Percentiles rank a stretch among this genome's conserved stretches.
Conservation (phyloP, 2,329 filamentous ascomycete genomes). For the Mariannaea sp. region DNA sequence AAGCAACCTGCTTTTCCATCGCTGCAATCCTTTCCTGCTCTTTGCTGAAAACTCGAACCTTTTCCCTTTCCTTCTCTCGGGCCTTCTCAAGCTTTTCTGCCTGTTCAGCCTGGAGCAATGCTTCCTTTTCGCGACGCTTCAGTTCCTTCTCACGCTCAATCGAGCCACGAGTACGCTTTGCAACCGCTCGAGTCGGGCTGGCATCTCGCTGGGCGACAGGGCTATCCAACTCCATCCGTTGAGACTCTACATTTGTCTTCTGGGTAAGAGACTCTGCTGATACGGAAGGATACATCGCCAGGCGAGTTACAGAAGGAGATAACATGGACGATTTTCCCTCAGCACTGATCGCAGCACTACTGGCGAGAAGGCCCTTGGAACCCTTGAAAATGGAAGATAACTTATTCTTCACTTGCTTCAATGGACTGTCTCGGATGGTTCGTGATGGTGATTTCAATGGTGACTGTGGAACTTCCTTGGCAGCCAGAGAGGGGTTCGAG, state of each 20-base stretch:
- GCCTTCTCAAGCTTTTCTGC: conserved; percentile 68
- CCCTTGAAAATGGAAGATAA: conserved; percentile 89
- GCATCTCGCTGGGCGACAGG: conserved; percentile 25
- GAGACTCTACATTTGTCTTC: conserved; percentile 32
- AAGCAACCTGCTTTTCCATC: conserved; percentile 58
- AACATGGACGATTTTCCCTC: conserved; percentile 64
- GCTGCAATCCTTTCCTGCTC: conserved; percentile 60
- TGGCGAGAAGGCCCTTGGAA: conserved; percentile 84
- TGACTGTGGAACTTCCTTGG: conserved; percentile 52
- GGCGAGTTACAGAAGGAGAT: conserved; percentile 56
- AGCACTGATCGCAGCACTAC: conserved; percentile 68
- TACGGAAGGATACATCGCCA: conserved; percentile 49
- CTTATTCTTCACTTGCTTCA: conserved; percentile 92
- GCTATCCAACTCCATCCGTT: conserved; percentile 21
- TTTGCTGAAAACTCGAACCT: conserved; percentile 63
- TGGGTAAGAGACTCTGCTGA: conserved; percentile 56
- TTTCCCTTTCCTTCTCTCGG: conserved; percentile 72
- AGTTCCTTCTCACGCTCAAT: conserved; percentile 66
- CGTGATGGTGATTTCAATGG: conserved; percentile 62
- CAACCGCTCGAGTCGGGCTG: conserved; percentile 51
- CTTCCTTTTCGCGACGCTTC: conserved; percentile 69
- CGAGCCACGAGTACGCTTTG: conserved; percentile 61
- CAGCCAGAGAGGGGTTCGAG: conserved; percentile 57
- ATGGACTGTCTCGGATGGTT: conserved; percentile 70
- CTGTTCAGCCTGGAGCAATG: conserved; percentile 63